Base-by-base conservation (phyloP, 225 moss, liverwort and hornwort species). In the Bryoerythrophyllum caledonicum region DNA sequence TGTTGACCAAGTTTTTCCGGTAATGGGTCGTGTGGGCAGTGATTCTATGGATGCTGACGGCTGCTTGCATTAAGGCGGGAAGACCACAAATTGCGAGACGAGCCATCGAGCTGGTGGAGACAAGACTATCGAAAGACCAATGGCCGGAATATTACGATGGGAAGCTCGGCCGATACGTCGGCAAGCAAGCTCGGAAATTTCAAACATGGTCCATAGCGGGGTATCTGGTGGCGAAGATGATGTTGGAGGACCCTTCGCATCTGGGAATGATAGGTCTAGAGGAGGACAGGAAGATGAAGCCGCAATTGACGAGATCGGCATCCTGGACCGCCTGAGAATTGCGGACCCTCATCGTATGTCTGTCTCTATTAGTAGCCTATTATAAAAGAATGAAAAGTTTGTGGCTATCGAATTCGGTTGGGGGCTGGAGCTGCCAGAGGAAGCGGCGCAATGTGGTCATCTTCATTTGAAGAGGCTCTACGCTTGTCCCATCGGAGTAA, bases 111-210 rank as follows among this genome's bases (percentile, higher is more conserved):
- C 83, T 91, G 80, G 84, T 96, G 76, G 96, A 96, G 80, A 84
- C 88, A 15, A 90, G 96, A 69, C 71, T 96, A 67, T 85, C 86
- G 40, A 87, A 81, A 71, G 96, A 96, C 65, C 94, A 92, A 9
- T 96, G 96, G 96, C 96, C 94, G 15, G 96, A 96, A 57, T 96
- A 96, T 38, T 96, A 96, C 53, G 96, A 96, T 74, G 96, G 96
- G 11, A 96, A 94, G 68, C 51, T 91, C 73, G 96, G 96, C 0
- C 88, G 94, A 9, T 94, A 94, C 40, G 63, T 96, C 10, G 96
- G 96, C 6, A 96, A 96, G 67, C 96, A 96, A 70, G 96, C 96
- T 34, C 89, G 96, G 57, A 96, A 91, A 43, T 90, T 82, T 54
- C 96, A 96, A 51, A 96, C 96, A 2, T 96, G 96, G 96, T 90